Percentiles rank a stretch among this genome's conserved stretches.
phyloP scores from a whole-genome alignment of 371 early-diverging fungal species.

The Rhizopus sp. region DNA sequence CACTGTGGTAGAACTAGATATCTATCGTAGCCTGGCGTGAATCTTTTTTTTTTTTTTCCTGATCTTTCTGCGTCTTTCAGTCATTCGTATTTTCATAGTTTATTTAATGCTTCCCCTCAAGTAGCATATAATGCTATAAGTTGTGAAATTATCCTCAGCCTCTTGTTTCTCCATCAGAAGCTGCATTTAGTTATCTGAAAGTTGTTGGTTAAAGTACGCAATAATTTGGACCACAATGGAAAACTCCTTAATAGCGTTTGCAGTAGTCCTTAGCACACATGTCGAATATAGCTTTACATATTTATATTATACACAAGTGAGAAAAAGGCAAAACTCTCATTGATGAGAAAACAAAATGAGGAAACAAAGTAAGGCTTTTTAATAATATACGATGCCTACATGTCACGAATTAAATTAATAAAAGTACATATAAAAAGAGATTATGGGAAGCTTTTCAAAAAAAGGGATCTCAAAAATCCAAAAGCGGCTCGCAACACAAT shows the following conservation, averaged over 20 bases:
- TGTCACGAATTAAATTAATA: too few relatives aligned
- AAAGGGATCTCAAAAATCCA: too few relatives aligned
- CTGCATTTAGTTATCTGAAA: not conserved
- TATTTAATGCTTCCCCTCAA: not conserved
- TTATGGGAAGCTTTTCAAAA: too few relatives aligned
- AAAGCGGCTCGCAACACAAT: too few relatives aligned
- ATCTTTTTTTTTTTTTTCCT: not conserved
- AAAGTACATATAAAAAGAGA: too few relatives aligned
- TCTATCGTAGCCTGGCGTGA: not conserved
- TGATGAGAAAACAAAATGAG: too few relatives aligned
- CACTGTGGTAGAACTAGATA: slow-evolving; percentile 3
- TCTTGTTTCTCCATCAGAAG: not conserved
- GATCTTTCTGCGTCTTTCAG: not conserved
- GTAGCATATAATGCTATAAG: not conserved
- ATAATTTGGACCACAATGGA: not conserved
- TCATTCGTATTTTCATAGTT: not conserved
- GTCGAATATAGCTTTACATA: not conserved
- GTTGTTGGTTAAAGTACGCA: not conserved
- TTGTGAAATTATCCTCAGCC: not conserved
- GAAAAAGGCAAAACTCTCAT: too few relatives aligned
- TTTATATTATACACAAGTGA: too few relatives aligned
- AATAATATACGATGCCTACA: too few relatives aligned
- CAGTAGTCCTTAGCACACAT: not conserved
- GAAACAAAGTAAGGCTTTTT: too few relatives aligned
- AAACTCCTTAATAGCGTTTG: not conserved